These are phyloP conservation scores for Amphibolis antarctica DNA, from an alignment of 106 monocot species.

Conservation along the genomic window DNA sequence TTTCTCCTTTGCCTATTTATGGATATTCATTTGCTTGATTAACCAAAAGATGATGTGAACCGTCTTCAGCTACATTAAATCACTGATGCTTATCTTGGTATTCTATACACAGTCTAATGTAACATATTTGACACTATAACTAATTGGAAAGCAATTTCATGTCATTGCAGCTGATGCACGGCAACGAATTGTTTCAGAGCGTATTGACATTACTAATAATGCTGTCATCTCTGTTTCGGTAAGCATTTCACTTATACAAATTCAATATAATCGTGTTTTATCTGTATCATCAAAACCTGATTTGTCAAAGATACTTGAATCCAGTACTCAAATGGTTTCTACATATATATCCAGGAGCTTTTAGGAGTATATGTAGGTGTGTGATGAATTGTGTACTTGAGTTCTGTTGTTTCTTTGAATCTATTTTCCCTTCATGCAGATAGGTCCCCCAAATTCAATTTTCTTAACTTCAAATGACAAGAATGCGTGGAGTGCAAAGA, in stretches of 20 bases:
- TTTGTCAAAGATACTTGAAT: too few relatives aligned
- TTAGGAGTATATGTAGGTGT: too few relatives aligned
- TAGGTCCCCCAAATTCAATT: constrained; percentile 80
- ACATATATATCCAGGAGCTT: too few relatives aligned
- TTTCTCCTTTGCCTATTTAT: neutral
- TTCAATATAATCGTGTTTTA: neutral
- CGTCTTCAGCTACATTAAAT: too few relatives aligned
- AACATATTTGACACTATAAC: neutral
- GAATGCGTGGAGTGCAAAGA: constrained; percentile 66
- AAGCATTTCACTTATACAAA: constrained; percentile 11
- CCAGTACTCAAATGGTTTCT: too few relatives aligned
- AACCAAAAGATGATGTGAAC: too few relatives aligned
- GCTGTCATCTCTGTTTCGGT: constrained; percentile 91
- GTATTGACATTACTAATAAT: constrained; percentile 84
- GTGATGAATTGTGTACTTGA: neutral
- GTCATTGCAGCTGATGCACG: constrained; percentile 72
- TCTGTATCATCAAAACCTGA: neutral
- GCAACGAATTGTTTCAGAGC: constrained; percentile 90
- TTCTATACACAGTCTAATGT: neutral
- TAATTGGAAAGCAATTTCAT: constrained; percentile 18
- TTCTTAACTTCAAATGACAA: constrained; percentile 65
- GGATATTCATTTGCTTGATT: too few relatives aligned
- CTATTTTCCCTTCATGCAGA: constrained; percentile 36
- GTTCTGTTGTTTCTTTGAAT: neutral
- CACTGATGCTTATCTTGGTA: neutral